These are phyloP conservation scores for Tarenaya hassleriana DNA, from an alignment of 345 rosid species.

Conservation along the genomic window DNA sequence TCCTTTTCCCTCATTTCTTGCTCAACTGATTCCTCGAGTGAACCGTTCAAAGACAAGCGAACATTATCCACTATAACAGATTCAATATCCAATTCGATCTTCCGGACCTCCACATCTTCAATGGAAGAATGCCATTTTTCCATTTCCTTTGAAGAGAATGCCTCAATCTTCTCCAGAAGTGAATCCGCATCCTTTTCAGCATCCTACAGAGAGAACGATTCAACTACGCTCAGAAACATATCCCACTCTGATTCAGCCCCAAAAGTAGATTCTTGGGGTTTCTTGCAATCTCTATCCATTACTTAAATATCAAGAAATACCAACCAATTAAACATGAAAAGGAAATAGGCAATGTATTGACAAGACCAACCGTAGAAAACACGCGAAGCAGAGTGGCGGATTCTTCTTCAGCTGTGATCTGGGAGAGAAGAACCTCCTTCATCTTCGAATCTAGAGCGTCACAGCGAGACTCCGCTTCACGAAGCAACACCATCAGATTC, in stretches of 20 bases:
- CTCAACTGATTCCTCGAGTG: conserved; percentile 45
- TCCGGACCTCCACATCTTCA: conserved; percentile 56
- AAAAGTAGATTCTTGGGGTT: background rate
- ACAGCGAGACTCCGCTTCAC: conserved; percentile 56
- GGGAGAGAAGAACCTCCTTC: conserved; percentile 50
- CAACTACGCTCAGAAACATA: background rate
- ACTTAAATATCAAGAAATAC: background rate
- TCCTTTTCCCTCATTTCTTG: conserved; percentile 55
- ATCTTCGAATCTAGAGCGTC: conserved; percentile 56
- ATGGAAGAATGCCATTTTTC: conserved; percentile 53
- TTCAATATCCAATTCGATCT: conserved; percentile 60
- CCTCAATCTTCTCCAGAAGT: conserved; percentile 40
- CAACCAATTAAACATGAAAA: background rate
- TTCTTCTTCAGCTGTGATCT: conserved; percentile 65
- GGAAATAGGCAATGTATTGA: background rate
- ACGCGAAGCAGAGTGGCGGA: conserved; percentile 51
- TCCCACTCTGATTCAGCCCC: background rate
- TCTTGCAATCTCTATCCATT: background rate
- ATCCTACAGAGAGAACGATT: conserved; percentile 36
- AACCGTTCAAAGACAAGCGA: conserved; percentile 33
- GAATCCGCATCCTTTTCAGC: conserved; percentile 47
- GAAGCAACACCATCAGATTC: conserved; percentile 40
- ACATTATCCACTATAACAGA: conserved; percentile 53
- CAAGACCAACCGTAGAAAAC: conserved; percentile 50
- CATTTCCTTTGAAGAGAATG: conserved; percentile 38